phyloP scores from a whole-genome alignment of 352 stramenopile species.

The Achlya hypogyna region DNA sequence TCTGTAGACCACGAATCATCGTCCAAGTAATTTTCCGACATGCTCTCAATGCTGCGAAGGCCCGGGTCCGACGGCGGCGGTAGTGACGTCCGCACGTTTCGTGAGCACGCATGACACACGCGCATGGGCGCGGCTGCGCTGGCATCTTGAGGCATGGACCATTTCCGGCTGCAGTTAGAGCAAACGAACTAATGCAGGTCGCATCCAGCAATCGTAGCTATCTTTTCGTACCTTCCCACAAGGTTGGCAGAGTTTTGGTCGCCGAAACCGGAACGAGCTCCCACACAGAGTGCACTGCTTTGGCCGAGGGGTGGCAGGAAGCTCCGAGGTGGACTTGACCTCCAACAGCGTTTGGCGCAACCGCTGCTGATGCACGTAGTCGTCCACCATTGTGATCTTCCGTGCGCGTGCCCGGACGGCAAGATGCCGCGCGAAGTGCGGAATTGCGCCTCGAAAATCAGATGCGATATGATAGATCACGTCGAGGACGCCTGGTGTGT shows the following conservation, averaged over 20 bases:
- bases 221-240: background rate
- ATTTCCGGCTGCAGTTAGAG: background rate
- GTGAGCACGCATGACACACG: background rate
- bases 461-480: background rate
- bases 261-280: background rate
- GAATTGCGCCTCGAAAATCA: background rate
- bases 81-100: background rate
- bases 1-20: background rate
- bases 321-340: background rate
- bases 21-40: background rate
- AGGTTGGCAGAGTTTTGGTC: background rate
- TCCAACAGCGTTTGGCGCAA: background rate
- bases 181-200: background rate
- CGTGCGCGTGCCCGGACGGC: background rate
- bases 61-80: background rate
- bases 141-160: background rate
- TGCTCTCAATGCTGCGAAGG: background rate
- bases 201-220: background rate
- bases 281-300: conserved; percentile 1
- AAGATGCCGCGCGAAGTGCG: background rate
- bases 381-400: background rate
- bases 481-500: background rate
- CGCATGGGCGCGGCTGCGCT: background rate
- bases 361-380: background rate
- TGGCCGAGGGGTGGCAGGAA: background rate